Base-by-base conservation (phyloP, 129 eudicot genomes). In the Dittrichia graveolens region DNA sequence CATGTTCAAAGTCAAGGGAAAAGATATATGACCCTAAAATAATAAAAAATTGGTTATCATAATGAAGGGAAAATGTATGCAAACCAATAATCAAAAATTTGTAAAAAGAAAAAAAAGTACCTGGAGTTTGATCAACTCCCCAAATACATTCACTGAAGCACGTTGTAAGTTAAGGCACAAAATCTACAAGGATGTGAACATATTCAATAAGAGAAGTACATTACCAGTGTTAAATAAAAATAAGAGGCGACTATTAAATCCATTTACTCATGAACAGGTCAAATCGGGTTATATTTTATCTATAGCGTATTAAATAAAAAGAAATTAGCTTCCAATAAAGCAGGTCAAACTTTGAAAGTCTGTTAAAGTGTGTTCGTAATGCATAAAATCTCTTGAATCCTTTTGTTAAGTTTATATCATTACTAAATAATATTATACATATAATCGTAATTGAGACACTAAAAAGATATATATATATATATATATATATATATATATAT, bases 111-210 rank as follows among this genome's bases (percentile, higher is more conserved):
- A 68, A 76, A 24, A 37, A 70, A 59, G 75, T 81, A 94, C 98
- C 97, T 71, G 79, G 82, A 90, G 84, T 78, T 94, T 94, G 38
- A 81, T 78, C 9, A 66, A 68, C 53, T 94, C 91, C 47, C 96
- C 98, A 79, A 76, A 85, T 54, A 75, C 65, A 75, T 85, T 83
- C 7, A 81, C 53, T 57, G 97, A 85, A 78, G 90, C 91, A 62
- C 98, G 98, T 72, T 94, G 98, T 40, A 94, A 72, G 74, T 90
- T 89, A 58, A 94, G 74, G 79, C 95, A 94, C 37, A 94, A 78
- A 66, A 94, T 88, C 98, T 94, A 85, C 80, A 72, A 44, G 61
- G 24, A 62, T 16, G 18, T 46, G 46, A 45, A 16, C 54, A 70
- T 38, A 54, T 73, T 50, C 41, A 57, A 47, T 52, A 49, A 56